Evolutionary conservation across 805 yeast species (phyloP).

Genomic region (Trichomonascus vanleenenianus): DNA sequence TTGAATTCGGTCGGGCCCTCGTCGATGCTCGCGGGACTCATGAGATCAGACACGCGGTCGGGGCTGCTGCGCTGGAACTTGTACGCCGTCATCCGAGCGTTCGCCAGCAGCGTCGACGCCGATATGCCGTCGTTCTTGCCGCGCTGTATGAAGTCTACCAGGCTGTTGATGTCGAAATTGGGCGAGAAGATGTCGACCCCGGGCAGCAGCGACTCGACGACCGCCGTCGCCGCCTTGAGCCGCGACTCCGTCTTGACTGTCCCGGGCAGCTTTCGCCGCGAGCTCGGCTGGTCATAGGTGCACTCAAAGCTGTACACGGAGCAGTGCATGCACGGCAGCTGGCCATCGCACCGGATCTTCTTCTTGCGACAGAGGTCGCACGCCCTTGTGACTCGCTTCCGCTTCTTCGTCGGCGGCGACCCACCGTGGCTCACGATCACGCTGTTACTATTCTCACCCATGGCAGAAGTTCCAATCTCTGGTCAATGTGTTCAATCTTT

Average conservation of each 20-base stretch:
- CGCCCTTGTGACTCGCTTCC: slow-evolving; percentile 64
- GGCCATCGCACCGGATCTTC: slow-evolving; percentile 75
- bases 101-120: neutral
- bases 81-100: neutral
- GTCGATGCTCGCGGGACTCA: slow-evolving; percentile 13
- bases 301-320: slow-evolving; percentile 79
- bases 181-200: slow-evolving; percentile 31
- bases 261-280: slow-evolving; percentile 38
- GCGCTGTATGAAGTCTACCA: slow-evolving; percentile 10
- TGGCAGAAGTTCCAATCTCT: neutral
- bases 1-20: slow-evolving; percentile 41
- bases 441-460: neutral
- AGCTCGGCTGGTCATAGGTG: slow-evolving; percentile 72
- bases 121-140: slow-evolving; percentile 19
- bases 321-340: slow-evolving; percentile 72
- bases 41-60: slow-evolving; percentile 5
- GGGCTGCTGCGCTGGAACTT: neutral
- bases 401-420: slow-evolving; percentile 27
- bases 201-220: slow-evolving; percentile 33
- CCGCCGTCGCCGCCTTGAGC: slow-evolving; percentile 30
- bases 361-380: slow-evolving; percentile 69
- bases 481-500: neutral
- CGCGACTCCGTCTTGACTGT: slow-evolving; percentile 28
- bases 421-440: too few species aligned
- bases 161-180: slow-evolving; percentile 24